These are phyloP conservation scores for Sarcodon sp. DNA, from an alignment of 768 basidiomycete genomes.

Conservation along the genomic window DNA sequence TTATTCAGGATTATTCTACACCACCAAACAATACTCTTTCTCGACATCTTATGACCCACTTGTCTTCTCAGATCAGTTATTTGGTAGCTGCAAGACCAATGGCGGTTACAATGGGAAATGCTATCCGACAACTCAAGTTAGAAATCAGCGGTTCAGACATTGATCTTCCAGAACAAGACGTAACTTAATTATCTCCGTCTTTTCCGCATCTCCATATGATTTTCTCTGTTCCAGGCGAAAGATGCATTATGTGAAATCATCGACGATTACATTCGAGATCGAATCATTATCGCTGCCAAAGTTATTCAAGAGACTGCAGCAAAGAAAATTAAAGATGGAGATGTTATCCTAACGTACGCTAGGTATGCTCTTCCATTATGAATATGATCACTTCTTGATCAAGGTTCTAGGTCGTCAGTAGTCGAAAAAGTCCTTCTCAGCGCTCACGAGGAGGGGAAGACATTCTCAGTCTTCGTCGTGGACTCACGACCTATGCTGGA, in stretches of 20 bases:
- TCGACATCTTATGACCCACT: slow-evolving; percentile 82
- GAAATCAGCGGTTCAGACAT: slow-evolving; percentile 90
- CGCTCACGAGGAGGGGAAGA: slow-evolving; percentile 61
- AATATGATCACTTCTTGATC: slow-evolving; percentile 2
- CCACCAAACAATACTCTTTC: slow-evolving; percentile 81
- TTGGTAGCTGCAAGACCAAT: slow-evolving; percentile 80
- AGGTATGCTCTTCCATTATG: slow-evolving; percentile 33
- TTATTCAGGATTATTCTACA: slow-evolving; percentile 84
- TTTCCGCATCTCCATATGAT: background rate
- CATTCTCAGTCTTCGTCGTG: slow-evolving; percentile 84
- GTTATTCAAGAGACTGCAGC: slow-evolving; percentile 84
- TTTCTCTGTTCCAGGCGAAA: slow-evolving; percentile 54
- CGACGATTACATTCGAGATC: slow-evolving; percentile 86
- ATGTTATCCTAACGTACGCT: slow-evolving; percentile 88
- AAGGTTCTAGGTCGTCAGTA: slow-evolving; percentile 67
- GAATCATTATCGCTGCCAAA: slow-evolving; percentile 86
- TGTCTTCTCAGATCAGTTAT: slow-evolving; percentile 88
- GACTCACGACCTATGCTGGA: slow-evolving; percentile 94
- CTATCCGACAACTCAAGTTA: slow-evolving; percentile 86
- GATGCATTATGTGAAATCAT: slow-evolving; percentile 73
- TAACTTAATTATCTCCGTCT: slow-evolving; percentile 22
- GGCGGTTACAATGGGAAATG: slow-evolving; percentile 91
- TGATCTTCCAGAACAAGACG: slow-evolving; percentile 92
- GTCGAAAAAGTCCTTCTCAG: slow-evolving; percentile 82
- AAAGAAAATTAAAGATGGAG: slow-evolving; percentile 90